These are phyloP conservation scores for Pythium oligandrum DNA, from an alignment of 352 stramenopile species.

Conservation along the genomic window DNA sequence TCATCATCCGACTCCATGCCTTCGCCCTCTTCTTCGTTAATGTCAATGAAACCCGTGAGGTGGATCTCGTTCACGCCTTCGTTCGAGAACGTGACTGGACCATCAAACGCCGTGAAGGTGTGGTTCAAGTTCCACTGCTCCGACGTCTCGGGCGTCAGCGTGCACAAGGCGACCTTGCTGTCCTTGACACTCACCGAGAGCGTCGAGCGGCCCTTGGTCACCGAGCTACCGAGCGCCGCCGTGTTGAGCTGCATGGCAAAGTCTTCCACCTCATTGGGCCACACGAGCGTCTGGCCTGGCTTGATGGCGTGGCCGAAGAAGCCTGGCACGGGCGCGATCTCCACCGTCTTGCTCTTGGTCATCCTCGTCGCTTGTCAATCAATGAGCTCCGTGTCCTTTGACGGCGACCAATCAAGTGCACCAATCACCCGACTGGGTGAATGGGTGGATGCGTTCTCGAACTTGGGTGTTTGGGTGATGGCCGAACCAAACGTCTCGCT, in stretches of 20 bases:
- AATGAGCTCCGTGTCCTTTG: too few relatives aligned
- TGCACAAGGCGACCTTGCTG: slow-evolving; percentile 69
- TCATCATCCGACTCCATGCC: slow-evolving; percentile 23
- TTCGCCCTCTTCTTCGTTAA: slow-evolving; percentile 70
- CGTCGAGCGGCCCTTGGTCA: slow-evolving; percentile 56
- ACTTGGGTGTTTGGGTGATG: too few relatives aligned
- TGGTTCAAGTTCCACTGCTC: slow-evolving; percentile 79
- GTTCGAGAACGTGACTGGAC: slow-evolving; percentile 59
- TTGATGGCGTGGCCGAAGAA: slow-evolving; percentile 77
- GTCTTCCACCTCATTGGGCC: slow-evolving; percentile 68
- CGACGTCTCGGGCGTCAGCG: slow-evolving; percentile 46
- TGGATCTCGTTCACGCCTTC: slow-evolving; percentile 77
- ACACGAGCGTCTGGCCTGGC: slow-evolving; percentile 60
- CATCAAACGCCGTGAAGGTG: slow-evolving; percentile 73
- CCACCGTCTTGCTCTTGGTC: slow-evolving; percentile 5
- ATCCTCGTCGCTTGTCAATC: too few relatives aligned
- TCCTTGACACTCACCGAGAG: slow-evolving; percentile 68
- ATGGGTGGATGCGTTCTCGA: too few relatives aligned
- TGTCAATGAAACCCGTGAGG: slow-evolving; percentile 76
- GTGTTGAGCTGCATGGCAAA: slow-evolving; percentile 76
- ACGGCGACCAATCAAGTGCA: too few relatives aligned
- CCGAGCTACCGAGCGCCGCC: slow-evolving; percentile 56
- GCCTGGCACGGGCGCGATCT: slow-evolving; percentile 56
- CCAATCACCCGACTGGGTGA: too few relatives aligned
- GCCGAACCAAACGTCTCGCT: too few relatives aligned